Percentiles rank a stretch among this genome's conserved stretches.
phyloP scores from a whole-genome alignment of 257 asterid species.

The Apocynum venetum region DNA sequence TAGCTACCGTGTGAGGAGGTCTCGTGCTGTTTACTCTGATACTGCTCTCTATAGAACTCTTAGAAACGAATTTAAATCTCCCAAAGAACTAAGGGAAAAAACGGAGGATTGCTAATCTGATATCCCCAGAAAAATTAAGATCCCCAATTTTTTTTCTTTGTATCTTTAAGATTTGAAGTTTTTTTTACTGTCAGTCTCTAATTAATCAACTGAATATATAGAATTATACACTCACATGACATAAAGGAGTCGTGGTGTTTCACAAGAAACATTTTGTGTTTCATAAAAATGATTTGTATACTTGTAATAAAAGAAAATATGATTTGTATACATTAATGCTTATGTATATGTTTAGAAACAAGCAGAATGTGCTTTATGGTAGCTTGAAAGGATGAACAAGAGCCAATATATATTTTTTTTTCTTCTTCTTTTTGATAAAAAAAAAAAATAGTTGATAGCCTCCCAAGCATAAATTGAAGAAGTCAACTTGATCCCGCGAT shows the following conservation, averaged over 20 bases:
- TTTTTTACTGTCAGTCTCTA: background rate
- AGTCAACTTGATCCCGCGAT: background rate
- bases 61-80: slow-evolving; percentile 27
- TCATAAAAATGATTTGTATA: no score
- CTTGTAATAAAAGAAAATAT: no score
- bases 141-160: background rate
- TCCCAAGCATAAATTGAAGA: background rate
- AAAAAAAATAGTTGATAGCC: no score
- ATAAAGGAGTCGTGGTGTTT: background rate
- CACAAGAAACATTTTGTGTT: no score
- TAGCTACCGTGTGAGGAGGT: slow-evolving; percentile 36
- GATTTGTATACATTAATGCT: no score
- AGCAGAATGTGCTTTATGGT: no score
- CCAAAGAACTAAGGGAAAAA: background rate
- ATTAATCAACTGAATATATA: background rate
- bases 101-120: background rate
- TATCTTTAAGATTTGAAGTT: background rate
- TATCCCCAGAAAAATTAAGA: background rate
- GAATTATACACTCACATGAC: background rate
- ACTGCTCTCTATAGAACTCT: slow-evolving; percentile 33
- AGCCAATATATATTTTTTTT: no score
- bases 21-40: slow-evolving; percentile 46
- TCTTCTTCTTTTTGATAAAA: no score
- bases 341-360: no score
- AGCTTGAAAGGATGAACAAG: no score